These are phyloP conservation scores for Akebia trifoliata DNA, from an alignment of 164 flowering plant genomes.

Conservation along the genomic window DNA sequence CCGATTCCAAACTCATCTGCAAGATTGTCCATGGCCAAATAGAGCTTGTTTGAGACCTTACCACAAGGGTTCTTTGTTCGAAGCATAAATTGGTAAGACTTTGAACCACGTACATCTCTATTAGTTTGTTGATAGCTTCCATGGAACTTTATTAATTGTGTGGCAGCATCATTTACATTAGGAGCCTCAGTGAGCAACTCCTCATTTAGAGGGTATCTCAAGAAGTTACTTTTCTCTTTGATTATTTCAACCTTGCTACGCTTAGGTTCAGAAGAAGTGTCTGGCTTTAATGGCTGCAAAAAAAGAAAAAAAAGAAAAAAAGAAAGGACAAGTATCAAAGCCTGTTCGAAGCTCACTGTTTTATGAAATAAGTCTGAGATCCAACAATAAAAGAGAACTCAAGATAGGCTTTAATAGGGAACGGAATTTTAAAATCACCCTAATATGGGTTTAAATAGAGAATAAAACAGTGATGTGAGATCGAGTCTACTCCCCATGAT, in stretches of 20 bases:
- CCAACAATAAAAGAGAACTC: too few species aligned
- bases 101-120: conserved; percentile 76
- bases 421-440: too few species aligned
- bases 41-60: conserved; percentile 81
- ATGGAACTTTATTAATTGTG: conserved; percentile 94
- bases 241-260: conserved; percentile 96
- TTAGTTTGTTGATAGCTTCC: conserved; percentile 94
- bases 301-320: conserved; percentile 4
- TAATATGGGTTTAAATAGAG: too few species aligned
- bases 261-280: conserved; percentile 50
- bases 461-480: too few species aligned
- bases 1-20: conserved; percentile 96
- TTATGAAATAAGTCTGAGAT: too few species aligned
- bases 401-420: too few species aligned
- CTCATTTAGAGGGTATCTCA: conserved; percentile 94
- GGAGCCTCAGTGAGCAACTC: conserved; percentile 83
- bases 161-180: conserved; percentile 79
- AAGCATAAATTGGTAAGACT: conserved; percentile 87
- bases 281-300: conserved; percentile 79
- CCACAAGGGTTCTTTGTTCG: conserved; percentile 96
- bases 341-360: too few species aligned
- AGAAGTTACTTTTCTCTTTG: conserved; percentile 87
- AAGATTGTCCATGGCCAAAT: conserved; percentile 90
- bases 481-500: too few species aligned
- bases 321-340: too few species aligned